Conservation (phyloP, 805 yeast species). For the Candida wancherniae region DNA sequence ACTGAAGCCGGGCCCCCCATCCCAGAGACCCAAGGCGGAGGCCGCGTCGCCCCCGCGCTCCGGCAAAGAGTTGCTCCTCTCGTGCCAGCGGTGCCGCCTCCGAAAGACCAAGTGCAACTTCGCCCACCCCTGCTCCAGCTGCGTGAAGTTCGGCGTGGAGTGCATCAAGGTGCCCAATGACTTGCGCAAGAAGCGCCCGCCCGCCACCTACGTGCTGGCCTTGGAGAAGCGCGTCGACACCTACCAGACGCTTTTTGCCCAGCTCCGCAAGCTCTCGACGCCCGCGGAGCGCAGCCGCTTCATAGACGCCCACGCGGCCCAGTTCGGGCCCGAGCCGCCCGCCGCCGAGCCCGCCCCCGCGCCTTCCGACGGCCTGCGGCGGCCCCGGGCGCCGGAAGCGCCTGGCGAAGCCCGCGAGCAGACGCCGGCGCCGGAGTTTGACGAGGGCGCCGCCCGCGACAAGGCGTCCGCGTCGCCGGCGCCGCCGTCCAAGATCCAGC, state of each 20-base stretch:
- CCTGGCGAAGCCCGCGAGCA: neutral
- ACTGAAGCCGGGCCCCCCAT: neutral
- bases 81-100: constrained; percentile 39
- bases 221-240: constrained; percentile 31
- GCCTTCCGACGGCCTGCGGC: neutral
- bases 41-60: too few relatives aligned
- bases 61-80: constrained; percentile 15
- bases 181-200: constrained; percentile 47
- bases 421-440: neutral
- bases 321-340: constrained; percentile 22
- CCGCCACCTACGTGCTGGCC: constrained; percentile 45
- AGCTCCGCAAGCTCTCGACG: constrained; percentile 19
- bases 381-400: neutral
- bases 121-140: constrained; percentile 45
- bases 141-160: constrained; percentile 38
- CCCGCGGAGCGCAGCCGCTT: constrained; percentile 19
- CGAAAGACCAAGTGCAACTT: constrained; percentile 48
- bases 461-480: constrained; percentile 4
- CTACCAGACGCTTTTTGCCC: constrained; percentile 22
- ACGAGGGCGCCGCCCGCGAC: neutral
- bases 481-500: constrained; percentile 20
- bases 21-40: constrained; percentile 1
- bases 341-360: neutral
- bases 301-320: constrained; percentile 16
- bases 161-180: constrained; percentile 47